These are phyloP conservation scores for Tricholoma bakamatsutake DNA, from an alignment of 768 basidiomycete genomes.

Conservation along the genomic window DNA sequence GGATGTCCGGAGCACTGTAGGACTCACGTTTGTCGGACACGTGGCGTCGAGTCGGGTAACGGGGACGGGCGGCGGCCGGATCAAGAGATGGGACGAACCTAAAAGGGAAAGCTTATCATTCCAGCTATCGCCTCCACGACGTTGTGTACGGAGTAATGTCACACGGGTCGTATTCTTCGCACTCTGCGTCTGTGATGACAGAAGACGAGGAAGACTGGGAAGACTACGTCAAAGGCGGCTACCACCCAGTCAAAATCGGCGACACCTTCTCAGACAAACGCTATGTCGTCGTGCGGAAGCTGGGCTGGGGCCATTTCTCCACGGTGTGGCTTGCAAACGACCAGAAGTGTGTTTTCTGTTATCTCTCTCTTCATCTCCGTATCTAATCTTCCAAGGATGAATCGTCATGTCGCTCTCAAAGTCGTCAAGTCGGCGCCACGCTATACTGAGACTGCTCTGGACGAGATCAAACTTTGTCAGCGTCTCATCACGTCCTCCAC, in stretches of 20 bases:
- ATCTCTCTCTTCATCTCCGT: not conserved
- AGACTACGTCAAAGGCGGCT: slow-evolving; percentile 76
- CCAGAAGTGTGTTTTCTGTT: slow-evolving; percentile 60
- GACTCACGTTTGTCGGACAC: too few relatives aligned
- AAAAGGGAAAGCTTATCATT: too few relatives aligned
- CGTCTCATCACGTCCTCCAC: slow-evolving; percentile 84
- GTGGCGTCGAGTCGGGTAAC: too few relatives aligned
- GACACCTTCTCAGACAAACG: slow-evolving; percentile 84
- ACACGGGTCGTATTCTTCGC: slow-evolving; percentile 71
- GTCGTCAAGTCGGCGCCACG: slow-evolving; percentile 96
- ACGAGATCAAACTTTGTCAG: slow-evolving; percentile 97
- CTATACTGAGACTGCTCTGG: slow-evolving; percentile 96
- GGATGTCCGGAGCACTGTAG: too few relatives aligned
- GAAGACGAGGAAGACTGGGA: slow-evolving; percentile 94
- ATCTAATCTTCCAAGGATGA: slow-evolving; percentile 50
- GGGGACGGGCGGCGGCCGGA: too few relatives aligned
- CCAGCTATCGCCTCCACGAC: not conserved
- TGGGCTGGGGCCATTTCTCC: slow-evolving; percentile 94
- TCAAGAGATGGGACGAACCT: too few relatives aligned
- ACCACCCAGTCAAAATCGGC: slow-evolving; percentile 93
- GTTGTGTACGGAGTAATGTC: slow-evolving; percentile 42
- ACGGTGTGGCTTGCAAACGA: slow-evolving; percentile 91
- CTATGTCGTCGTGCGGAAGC: slow-evolving; percentile 88
- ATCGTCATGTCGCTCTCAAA: slow-evolving; percentile 97
- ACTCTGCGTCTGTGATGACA: slow-evolving; percentile 73